Evolutionary conservation across 345 rosid species (phyloP).

Genomic region (Arabidopsis suecica): DNA sequence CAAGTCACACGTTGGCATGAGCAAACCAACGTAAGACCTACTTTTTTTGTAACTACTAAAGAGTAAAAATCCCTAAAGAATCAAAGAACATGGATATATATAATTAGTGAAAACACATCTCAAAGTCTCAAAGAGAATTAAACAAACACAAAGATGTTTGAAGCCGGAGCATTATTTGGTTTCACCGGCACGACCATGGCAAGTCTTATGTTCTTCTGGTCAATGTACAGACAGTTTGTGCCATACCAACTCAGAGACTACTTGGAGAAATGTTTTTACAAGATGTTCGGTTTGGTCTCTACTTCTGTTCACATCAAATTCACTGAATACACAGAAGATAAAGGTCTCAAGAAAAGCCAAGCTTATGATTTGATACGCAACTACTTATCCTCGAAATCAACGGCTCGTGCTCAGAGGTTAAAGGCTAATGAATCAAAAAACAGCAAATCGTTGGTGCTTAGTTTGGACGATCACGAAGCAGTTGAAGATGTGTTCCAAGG

Average conservation of each 20-base stretch:
- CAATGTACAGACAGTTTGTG: slow-evolving; percentile 47
- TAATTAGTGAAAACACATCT: background rate
- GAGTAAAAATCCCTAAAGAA: background rate
- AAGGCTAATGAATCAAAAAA: slow-evolving; percentile 21
- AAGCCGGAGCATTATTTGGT: slow-evolving; percentile 27
- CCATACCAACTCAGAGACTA: slow-evolving; percentile 49
- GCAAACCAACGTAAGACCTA: background rate
- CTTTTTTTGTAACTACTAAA: background rate
- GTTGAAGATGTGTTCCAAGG: slow-evolving; percentile 23
- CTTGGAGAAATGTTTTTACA: slow-evolving; percentile 41
- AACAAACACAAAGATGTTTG: slow-evolving; percentile 2
- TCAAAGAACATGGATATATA: background rate
- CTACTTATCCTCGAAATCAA: slow-evolving; percentile 19
- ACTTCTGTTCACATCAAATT: slow-evolving; percentile 54
- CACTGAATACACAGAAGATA: slow-evolving; percentile 50
- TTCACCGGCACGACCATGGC: slow-evolving; percentile 40
- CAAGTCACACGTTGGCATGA: background rate
- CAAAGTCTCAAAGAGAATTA: background rate
- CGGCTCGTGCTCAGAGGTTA: slow-evolving; percentile 4
- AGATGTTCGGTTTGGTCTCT: slow-evolving; percentile 41
- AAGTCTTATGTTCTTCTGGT: slow-evolving; percentile 52
- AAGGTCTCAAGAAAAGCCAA: slow-evolving; percentile 48
- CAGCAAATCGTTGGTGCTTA: slow-evolving; percentile 31
- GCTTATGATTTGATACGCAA: slow-evolving; percentile 36
- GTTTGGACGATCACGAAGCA: slow-evolving; percentile 26